Conservation (phyloP, 176 grass and related monocot genomes). For the Oryza glaberrima region DNA sequence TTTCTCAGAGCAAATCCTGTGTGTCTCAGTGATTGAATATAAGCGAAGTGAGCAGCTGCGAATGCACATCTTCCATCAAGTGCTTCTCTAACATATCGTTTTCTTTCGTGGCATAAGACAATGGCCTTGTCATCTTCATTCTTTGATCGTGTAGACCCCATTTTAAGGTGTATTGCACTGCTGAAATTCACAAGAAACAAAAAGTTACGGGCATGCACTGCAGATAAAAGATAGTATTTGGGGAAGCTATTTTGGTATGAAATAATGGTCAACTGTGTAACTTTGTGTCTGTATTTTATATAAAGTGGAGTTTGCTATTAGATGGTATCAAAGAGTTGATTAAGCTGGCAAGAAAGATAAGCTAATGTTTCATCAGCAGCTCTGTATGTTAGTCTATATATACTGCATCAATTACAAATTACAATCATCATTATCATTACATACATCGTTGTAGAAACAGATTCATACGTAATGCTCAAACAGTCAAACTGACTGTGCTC, state of each 20-base stretch:
- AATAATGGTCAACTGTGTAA: not conserved
- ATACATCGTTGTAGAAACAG: conserved; percentile 4
- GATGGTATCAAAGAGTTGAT: conserved; percentile 13
- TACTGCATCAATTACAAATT: not conserved
- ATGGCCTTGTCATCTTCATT: conserved; percentile 89
- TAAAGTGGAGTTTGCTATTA: conserved; percentile 28
- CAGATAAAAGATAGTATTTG: conserved; percentile 11
- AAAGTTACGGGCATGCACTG: conserved; percentile 29
- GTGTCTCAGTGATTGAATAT: conserved; percentile 87
- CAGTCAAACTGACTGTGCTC: not conserved
- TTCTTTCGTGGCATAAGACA: conserved; percentile 86
- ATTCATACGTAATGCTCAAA: conserved; percentile 24
- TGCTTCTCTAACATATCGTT: conserved; percentile 79
- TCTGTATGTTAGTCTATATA: conserved; percentile 9
- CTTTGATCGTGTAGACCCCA: conserved; percentile 69
- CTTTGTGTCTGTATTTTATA: conserved; percentile 36
- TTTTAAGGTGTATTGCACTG: conserved; percentile 32
- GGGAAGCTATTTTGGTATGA: not conserved
- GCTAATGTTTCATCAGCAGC: conserved; percentile 20
- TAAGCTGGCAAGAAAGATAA: conserved; percentile 29
- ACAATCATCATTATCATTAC: not conserved
- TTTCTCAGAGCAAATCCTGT: conserved; percentile 81
- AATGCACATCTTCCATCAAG: conserved; percentile 87
- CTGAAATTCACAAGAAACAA: conserved; percentile 2
- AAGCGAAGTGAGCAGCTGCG: conserved; percentile 76